Base-by-base conservation (phyloP, 2,329 filamentous ascomycete species). In the Penicillium digitatum region DNA sequence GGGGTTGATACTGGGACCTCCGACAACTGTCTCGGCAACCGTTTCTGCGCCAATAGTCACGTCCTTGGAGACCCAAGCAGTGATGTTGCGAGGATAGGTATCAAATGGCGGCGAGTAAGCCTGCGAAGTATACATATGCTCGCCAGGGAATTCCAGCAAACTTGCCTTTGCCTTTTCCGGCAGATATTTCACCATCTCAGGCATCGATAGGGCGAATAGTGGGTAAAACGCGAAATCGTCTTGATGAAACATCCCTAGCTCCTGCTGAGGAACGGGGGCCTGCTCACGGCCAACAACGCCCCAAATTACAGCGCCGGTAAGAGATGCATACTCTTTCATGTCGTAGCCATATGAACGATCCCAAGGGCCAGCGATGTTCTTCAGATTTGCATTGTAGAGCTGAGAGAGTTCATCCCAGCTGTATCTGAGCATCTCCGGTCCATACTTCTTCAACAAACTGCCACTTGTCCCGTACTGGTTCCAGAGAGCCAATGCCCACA, bases 331-430 rank as follows among this genome's bases (percentile, higher is more conserved):
- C 7, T 77, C 72, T 52, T 83, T 85, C 83, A 86, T 85, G 56
- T 87, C 83, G 54, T 80, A 86, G 0, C 83, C 83, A 58, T 87
- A 87, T 0, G 79, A 74, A 0, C 84, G 78, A 66, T 87, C 84
- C 84, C 84, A 87, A 0, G 84, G 84, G 0, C 84, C 84, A 2
- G 83, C 83, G 45, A 86, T 76, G 57, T 86, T 87, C 59, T 77
- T 80, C 70, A 87, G 68, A 2, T 78, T 75, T 0, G 83, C 79
- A 50, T 86, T 81, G 74, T 82, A 87, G 1, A 87, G 74, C 43
- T 78, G 61, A 0, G 76, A 74, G 1, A 82, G 73, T 3, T 76
- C 74, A 5, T 76, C 71, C 83, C 82, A 86, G 0, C 79, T 83
- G 14, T 77, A 66, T 5, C 68, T 58, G 18, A 86, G 74, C 76